A percentile compares a stretch with the other conserved stretches of the same genome.
Conservation (phyloP, 805 yeast genomes). For the Candida adriatica region DNA sequence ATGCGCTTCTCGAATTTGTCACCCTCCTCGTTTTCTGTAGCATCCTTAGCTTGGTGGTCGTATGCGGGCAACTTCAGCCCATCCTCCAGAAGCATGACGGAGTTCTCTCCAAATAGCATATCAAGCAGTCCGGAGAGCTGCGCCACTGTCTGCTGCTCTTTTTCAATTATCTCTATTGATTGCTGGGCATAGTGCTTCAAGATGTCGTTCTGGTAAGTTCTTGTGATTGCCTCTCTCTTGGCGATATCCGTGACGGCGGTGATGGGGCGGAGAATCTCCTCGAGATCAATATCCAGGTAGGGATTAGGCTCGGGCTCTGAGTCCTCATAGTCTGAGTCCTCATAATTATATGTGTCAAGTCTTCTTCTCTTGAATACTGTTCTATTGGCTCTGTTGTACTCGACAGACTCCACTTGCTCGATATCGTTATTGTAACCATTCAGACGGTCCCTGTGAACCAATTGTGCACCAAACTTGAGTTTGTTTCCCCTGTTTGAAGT, state of each 20-base stretch:
- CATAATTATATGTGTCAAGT: constrained; percentile 14
- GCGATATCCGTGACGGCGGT: constrained; percentile 75
- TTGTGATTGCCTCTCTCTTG: constrained; percentile 59
- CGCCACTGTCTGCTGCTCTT: constrained; percentile 74
- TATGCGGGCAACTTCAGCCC: constrained; percentile 61
- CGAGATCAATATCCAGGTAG: constrained; percentile 43
- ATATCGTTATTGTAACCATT: constrained; percentile 26
- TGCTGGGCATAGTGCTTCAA: constrained; percentile 59
- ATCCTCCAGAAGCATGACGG: constrained; percentile 55
- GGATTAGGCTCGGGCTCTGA: constrained; percentile 35
- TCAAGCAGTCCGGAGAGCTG: constrained; percentile 66
- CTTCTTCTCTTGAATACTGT: constrained; percentile 26
- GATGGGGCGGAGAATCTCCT: constrained; percentile 66
- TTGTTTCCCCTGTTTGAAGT: constrained; percentile 52
- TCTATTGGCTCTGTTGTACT: constrained; percentile 27
- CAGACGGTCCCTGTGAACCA: constrained; percentile 39
- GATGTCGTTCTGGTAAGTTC: constrained; percentile 54
- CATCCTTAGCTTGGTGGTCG: constrained; percentile 28
- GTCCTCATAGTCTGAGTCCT: constrained; percentile 24
- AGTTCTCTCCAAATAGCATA: constrained; percentile 83
- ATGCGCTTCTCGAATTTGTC: constrained; percentile 23
- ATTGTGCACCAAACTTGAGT: constrained; percentile 41
- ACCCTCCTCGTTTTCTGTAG: constrained; percentile 15
- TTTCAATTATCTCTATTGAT: constrained; percentile 69
- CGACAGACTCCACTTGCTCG: constrained; percentile 17